Percentiles rank a stretch among this genome's conserved stretches.
Conservation (phyloP, 2,329 filamentous ascomycete genomes). For the Diplodia sapinea region DNA sequence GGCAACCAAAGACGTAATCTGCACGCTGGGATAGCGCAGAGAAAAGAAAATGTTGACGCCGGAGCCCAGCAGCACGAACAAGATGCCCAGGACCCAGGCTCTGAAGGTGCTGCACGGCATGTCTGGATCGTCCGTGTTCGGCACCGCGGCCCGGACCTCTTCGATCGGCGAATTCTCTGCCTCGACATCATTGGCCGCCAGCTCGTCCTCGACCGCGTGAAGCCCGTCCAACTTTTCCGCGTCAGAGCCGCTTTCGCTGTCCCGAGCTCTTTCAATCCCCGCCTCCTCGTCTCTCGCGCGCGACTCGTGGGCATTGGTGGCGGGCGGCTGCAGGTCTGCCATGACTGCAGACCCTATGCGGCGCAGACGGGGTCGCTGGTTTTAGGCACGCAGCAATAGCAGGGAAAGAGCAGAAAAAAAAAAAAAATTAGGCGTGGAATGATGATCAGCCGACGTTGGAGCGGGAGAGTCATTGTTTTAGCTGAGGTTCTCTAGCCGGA, state of each 20-base stretch:
- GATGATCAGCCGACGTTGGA: conserved; percentile 25
- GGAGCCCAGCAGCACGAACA: conserved; percentile 53
- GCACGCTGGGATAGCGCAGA: conserved; percentile 57
- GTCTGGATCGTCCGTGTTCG: conserved; percentile 53
- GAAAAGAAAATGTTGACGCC: conserved; percentile 67
- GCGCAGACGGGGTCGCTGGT: neutral
- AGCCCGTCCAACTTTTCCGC: conserved; percentile 11
- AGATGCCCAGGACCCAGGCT: conserved; percentile 54
- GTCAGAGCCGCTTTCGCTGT: conserved; percentile 18
- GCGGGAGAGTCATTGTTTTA: conserved; percentile 24
- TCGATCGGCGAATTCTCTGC: conserved; percentile 26
- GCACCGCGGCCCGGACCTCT: conserved; percentile 40
- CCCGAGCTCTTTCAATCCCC: conserved; percentile 11
- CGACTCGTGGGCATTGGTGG: neutral
- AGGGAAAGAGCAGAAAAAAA: neutral
- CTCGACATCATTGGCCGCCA: conserved; percentile 22
- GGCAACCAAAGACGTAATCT: conserved; percentile 42
- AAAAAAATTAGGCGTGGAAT: conserved; percentile 19
- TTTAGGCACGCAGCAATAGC: neutral
- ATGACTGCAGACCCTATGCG: conserved; percentile 11
- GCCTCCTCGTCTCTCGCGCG: neutral
- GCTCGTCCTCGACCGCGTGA: conserved; percentile 19
- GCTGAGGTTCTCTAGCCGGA: neutral
- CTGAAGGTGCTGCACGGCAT: conserved; percentile 50
- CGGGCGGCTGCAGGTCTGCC: conserved; percentile 3